Conservation (phyloP, 768 basidiomycete species). For the Mycena haematopus region DNA sequence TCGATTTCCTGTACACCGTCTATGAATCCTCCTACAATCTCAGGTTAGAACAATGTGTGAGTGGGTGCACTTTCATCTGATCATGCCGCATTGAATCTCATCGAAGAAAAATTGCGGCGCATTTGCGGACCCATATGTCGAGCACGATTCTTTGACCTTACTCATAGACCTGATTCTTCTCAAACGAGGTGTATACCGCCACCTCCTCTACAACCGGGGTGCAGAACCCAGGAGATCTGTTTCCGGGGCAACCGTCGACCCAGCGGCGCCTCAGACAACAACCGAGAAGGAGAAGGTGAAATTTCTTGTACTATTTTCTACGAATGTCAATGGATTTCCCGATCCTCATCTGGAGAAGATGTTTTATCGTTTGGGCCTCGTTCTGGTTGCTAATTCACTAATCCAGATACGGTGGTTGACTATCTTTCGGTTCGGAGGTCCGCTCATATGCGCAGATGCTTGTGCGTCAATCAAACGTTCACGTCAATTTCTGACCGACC, state of each 20-base stretch:
- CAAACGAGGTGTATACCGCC: constrained; percentile 82
- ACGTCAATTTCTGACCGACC: constrained; percentile 7
- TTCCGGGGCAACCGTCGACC: constrained; percentile 29
- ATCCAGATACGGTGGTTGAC: constrained; percentile 63
- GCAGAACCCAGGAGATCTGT: constrained; percentile 60
- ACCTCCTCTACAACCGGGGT: constrained; percentile 82
- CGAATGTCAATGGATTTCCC: background rate
- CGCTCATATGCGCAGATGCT: constrained; percentile 70
- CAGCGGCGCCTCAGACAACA: background rate
- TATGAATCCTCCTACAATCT: constrained; percentile 82
- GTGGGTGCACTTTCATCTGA: constrained; percentile 37
- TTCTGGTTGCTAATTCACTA: constrained; percentile 9
- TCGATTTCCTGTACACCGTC: constrained; percentile 75
- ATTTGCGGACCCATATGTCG: constrained; percentile 89
- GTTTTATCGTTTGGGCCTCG: background rate
- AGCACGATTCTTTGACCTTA: constrained; percentile 77
- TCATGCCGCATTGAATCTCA: background rate
- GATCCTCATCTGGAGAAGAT: background rate
- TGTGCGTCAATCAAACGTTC: constrained; percentile 55
- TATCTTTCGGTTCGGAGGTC: constrained; percentile 63
- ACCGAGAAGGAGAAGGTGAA: constrained; percentile 37
- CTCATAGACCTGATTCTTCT: constrained; percentile 83
- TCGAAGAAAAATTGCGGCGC: constrained; percentile 21
- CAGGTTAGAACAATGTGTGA: constrained; percentile 83
- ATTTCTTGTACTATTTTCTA: background rate